These are phyloP conservation scores for Przewalskia tangutica DNA, from an alignment of 257 asterid species.

Conservation along the genomic window DNA sequence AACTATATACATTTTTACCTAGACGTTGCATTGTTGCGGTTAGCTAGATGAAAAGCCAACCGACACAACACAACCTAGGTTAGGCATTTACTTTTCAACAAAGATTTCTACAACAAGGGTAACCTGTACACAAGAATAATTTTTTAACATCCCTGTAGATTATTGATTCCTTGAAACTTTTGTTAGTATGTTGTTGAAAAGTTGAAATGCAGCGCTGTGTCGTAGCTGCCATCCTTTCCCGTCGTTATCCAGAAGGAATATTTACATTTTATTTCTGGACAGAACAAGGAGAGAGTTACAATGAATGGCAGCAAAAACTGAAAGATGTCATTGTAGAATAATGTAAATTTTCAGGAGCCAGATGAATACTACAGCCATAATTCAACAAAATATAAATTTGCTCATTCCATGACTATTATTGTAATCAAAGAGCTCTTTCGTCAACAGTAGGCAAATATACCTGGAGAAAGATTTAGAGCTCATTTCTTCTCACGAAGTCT, in stretches of 20 bases:
- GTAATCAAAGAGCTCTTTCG: neutral
- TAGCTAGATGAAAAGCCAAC: neutral
- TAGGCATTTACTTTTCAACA: neutral
- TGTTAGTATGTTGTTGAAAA: neutral
- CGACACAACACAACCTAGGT: neutral
- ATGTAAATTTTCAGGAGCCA: neutral
- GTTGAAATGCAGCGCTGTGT: neutral
- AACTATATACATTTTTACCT: neutral
- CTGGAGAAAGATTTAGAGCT: slow-evolving; percentile 3
- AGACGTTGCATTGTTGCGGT: slow-evolving; percentile 1
- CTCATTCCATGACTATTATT: neutral
- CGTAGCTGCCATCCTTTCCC: neutral
- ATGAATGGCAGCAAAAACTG: neutral
- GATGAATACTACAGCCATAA: neutral
- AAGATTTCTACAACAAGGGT: neutral
- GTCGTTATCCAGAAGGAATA: neutral
- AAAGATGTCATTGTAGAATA: neutral
- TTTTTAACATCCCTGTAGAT: neutral
- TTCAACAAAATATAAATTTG: neutral
- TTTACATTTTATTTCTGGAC: neutral
- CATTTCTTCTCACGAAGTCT: slow-evolving; percentile 21
- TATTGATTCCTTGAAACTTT: neutral
- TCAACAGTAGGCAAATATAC: neutral
- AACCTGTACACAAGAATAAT: neutral
- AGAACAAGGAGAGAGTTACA: neutral